Percentiles rank a stretch among this genome's conserved stretches.
Evolutionary conservation across 768 basidiomycete species (phyloP).

Genomic region (Tricholoma sp.): DNA sequence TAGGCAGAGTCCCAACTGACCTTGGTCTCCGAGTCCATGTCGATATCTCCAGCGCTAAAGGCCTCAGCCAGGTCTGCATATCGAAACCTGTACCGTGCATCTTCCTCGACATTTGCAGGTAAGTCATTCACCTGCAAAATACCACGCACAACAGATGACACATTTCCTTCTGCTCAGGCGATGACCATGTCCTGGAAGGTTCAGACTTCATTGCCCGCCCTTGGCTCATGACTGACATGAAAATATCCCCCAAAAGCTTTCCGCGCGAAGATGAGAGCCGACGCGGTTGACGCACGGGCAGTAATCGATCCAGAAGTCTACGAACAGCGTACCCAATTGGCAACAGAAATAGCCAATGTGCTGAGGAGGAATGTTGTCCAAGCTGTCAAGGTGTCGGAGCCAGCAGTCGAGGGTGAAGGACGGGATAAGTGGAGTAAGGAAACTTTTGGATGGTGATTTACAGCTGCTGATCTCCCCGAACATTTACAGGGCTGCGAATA

Average conservation of each 20-base stretch:
- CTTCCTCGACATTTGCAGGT: constrained; percentile 65
- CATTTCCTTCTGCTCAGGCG: constrained; percentile 34
- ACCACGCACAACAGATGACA: background rate
- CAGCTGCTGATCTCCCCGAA: background rate
- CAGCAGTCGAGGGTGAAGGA: constrained; percentile 20
- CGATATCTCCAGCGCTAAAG: constrained; percentile 49
- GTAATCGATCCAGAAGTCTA: constrained; percentile 44
- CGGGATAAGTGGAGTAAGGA: constrained; percentile 52
- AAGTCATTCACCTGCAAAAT: constrained; percentile 3
- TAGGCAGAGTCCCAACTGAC: too few species aligned
- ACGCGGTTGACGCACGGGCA: constrained; percentile 39
- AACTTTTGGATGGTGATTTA: background rate
- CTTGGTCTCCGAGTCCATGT: constrained; percentile 35
- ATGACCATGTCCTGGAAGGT: constrained; percentile 55
- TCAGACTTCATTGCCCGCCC: background rate
- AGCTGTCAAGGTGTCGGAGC: constrained; percentile 44
- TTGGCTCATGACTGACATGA: constrained; percentile 6
- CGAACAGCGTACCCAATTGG: constrained; percentile 50
- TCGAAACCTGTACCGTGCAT: constrained; percentile 63
- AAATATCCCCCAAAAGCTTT: constrained; percentile 50
- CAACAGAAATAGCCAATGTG: constrained; percentile 68
- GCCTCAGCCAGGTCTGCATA: constrained; percentile 74
- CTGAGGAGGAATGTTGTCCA: constrained; percentile 85
- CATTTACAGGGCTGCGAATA: constrained; percentile 57
- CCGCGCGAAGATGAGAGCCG: constrained; percentile 58